These are phyloP conservation scores for Talaromyces adpressus DNA, from an alignment of 495 filamentous ascomycete species.

Conservation along the genomic window DNA sequence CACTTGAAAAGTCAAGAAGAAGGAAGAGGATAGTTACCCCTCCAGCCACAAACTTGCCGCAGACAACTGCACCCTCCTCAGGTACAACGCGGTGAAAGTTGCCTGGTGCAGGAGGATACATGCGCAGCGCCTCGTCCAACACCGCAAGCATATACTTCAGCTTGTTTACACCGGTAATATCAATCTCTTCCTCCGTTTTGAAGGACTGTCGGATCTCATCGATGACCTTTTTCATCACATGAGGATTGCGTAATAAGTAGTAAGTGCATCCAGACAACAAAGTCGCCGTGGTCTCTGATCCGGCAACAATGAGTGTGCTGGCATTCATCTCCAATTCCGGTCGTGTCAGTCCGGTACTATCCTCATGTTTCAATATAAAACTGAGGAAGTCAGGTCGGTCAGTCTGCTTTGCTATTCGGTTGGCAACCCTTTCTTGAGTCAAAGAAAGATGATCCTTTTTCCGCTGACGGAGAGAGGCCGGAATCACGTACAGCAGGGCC, in stretches of 20 bases:
- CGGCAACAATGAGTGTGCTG: not conserved
- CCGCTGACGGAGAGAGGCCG: not conserved
- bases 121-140: not conserved
- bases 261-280: not conserved
- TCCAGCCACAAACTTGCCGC: not conserved
- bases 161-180: not conserved
- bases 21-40: not conserved
- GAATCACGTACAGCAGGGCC: not conserved
- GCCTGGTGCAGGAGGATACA: not conserved
- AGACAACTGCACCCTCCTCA: not conserved
- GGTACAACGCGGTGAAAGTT: not conserved
- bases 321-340: not conserved
- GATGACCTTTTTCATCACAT: not conserved
- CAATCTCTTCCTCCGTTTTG: not conserved
- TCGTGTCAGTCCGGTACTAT: not conserved
- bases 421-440: not conserved
- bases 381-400: not conserved
- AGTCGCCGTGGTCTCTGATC: not conserved
- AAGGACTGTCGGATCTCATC: not conserved
- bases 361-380: not conserved
- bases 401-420: not conserved
- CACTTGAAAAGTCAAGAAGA: not conserved
- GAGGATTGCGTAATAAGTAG: not conserved
- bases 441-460: not conserved
- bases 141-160: not conserved